These are phyloP conservation scores for Symbiodinium natans DNA, from an alignment of 73 alveolate species.

Conservation along the genomic window DNA sequence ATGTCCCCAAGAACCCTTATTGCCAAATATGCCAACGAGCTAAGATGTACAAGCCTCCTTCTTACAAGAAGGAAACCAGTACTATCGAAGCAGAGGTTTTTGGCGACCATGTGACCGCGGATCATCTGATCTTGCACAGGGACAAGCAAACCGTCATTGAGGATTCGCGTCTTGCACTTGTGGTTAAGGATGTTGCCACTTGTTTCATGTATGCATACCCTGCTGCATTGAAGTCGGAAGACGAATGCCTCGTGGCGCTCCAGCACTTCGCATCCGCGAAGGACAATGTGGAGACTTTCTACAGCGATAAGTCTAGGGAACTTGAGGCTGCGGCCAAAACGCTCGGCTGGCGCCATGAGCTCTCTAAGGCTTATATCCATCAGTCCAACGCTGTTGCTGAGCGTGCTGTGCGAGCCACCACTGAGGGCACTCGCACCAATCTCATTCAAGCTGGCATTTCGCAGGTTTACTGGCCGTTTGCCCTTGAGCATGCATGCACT, in stretches of 20 bases:
- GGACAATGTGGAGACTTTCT: not conserved
- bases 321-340: not conserved
- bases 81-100: not conserved
- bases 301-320: not conserved
- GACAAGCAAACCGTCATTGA: not conserved
- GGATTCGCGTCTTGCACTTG: not conserved
- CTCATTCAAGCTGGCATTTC: not conserved
- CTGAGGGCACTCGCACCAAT: not conserved
- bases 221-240: not conserved
- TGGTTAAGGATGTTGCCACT: not conserved
- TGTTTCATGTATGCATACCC: not conserved
- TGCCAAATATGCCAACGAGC: too few species aligned
- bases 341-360: not conserved
- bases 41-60: too few species aligned
- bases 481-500: not conserved
- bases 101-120: not conserved
- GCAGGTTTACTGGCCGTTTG: not conserved
- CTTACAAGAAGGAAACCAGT: too few species aligned
- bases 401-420: not conserved
- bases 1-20: too few species aligned
- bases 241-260: not conserved
- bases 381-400: not conserved
- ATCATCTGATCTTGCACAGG: not conserved
- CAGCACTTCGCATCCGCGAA: not conserved
- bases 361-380: not conserved